phyloP scores from a whole-genome alignment of 2,329 filamentous ascomycete genomes.

The Karstenula rhodostoma region DNA sequence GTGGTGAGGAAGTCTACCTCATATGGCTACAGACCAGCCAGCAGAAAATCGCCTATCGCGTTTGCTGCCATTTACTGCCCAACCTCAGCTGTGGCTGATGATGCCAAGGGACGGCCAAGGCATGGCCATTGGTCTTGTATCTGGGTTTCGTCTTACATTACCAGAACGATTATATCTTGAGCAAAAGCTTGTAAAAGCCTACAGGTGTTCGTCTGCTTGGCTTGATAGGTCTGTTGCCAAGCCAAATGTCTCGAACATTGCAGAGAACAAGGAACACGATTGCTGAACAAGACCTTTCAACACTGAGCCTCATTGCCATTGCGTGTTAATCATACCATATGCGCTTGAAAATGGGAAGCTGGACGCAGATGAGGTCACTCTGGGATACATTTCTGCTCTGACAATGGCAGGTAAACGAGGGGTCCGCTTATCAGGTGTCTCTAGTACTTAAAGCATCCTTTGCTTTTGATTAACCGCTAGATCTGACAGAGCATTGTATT shows the following conservation, averaged over 20 bases:
- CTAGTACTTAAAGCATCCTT: neutral
- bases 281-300: neutral
- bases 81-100: conserved; percentile 10
- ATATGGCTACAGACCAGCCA: neutral
- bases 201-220: neutral
- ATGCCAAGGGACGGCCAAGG: neutral
- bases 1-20: neutral
- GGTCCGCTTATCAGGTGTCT: neutral
- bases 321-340: neutral
- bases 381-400: neutral
- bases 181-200: neutral
- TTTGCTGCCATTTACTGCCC: neutral
- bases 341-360: neutral
- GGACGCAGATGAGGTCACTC: neutral
- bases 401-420: neutral
- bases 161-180: conserved; percentile 1
- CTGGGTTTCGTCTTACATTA: conserved; percentile 5
- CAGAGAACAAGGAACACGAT: neutral
- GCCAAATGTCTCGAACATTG: conserved; percentile 7
- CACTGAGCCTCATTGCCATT: neutral
- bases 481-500: neutral
- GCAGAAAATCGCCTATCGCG: neutral
- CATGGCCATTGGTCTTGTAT: neutral
- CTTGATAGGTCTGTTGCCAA: neutral
- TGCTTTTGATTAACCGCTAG: neutral